These are phyloP conservation scores for Aethionema arabicum DNA, from an alignment of 345 rosid species.

Conservation along the genomic window DNA sequence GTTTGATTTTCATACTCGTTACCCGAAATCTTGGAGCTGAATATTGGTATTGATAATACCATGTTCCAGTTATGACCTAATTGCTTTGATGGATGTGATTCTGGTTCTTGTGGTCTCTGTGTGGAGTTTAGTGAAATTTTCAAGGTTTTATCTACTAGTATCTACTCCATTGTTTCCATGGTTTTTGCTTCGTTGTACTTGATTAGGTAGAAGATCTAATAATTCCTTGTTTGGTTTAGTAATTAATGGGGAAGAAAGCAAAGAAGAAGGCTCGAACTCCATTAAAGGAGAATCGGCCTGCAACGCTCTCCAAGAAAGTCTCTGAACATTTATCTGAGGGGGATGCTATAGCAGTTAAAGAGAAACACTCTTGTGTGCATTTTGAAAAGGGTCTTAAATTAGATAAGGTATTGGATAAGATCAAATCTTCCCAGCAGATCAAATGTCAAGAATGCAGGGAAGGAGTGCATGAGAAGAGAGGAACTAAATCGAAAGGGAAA, in stretches of 20 bases:
- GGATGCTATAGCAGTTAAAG: constrained; percentile 39
- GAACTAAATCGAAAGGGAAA: constrained; percentile 65
- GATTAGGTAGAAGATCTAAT: constrained; percentile 5
- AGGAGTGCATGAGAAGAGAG: constrained; percentile 57
- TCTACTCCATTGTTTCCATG: not conserved
- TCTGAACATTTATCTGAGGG: constrained; percentile 42
- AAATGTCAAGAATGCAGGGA: constrained; percentile 80
- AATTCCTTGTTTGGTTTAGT: constrained; percentile 31
- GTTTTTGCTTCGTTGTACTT: constrained; percentile 1
- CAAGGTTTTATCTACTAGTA: constrained; percentile 12
- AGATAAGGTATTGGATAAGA: constrained; percentile 55
- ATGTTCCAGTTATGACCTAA: constrained; percentile 1
- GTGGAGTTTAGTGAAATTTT: constrained; percentile 21
- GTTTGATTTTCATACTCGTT: not conserved
- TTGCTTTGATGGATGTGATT: not conserved
- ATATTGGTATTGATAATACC: not conserved
- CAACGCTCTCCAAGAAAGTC: constrained; percentile 36
- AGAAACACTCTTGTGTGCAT: constrained; percentile 60
- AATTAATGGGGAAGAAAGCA: constrained; percentile 81
- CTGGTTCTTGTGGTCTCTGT: not conserved
- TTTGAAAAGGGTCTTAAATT: constrained; percentile 59
- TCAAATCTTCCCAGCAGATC: constrained; percentile 48
- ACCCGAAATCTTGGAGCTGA: not conserved
- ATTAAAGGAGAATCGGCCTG: constrained; percentile 50
- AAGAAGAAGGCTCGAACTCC: constrained; percentile 69